phyloP scores from a whole-genome alignment of 78 protist species.

The Protostelium mycophagum region DNA sequence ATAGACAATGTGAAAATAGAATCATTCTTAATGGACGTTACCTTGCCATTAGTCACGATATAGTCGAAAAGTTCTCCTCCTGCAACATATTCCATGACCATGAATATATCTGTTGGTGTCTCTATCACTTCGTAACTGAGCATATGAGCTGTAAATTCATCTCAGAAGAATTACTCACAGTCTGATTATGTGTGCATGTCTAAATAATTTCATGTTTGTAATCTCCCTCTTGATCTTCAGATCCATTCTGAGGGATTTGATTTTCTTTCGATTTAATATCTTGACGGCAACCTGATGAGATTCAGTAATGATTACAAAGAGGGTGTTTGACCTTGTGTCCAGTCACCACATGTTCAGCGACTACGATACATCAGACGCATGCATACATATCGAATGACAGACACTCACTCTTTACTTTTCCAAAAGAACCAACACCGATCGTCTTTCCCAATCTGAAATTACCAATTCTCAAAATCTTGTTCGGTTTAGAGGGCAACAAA shows the following conservation, averaged over 20 bases:
- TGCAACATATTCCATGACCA: constrained; percentile 92
- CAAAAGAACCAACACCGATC: constrained; percentile 56
- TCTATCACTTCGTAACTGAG: constrained; percentile 91
- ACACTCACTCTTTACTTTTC: constrained; percentile 53
- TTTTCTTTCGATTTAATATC: constrained; percentile 87
- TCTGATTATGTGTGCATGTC: constrained; percentile 97
- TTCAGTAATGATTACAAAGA: too few relatives aligned
- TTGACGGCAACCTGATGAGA: constrained; percentile 95
- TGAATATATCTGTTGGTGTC: constrained; percentile 92
- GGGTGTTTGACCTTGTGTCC: background rate
- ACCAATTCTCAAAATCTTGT: constrained; percentile 14
- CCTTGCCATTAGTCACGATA: constrained; percentile 92
- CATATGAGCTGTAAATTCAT: background rate
- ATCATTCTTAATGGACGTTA: background rate
- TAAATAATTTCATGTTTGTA: constrained; percentile 87
- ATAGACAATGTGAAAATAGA: background rate
- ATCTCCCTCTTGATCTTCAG: constrained; percentile 95
- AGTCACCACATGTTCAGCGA: constrained; percentile 58
- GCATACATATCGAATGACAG: background rate
- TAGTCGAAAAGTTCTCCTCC: constrained; percentile 99
- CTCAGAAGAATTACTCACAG: constrained; percentile 57
- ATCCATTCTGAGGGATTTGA: constrained; percentile 88
- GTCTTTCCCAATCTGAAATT: constrained; percentile 52
- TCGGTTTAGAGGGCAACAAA: background rate
- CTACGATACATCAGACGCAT: too few relatives aligned